These are phyloP conservation scores for Pythium folliculosum DNA, from an alignment of 352 stramenopile genomes.

Conservation along the genomic window DNA sequence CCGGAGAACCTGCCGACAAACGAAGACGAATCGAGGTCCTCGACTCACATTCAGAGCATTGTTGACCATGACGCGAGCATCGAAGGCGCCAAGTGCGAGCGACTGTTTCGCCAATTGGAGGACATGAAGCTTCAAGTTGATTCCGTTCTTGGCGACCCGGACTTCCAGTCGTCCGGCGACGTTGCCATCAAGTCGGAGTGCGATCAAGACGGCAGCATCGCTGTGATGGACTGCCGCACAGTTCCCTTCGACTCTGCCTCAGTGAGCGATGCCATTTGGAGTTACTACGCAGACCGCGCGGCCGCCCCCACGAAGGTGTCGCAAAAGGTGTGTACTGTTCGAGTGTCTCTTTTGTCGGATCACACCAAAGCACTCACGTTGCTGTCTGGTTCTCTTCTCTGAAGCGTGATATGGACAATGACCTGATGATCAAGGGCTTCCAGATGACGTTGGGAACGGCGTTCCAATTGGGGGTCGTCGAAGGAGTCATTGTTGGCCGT, in stretches of 20 bases:
- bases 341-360: no score
- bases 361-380: no score
- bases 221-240: conserved; percentile 2
- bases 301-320: background rate
- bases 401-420: background rate
- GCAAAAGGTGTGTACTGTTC: no score
- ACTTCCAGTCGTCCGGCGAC: background rate
- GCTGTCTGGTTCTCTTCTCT: no score
- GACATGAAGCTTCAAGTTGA: background rate
- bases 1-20: no score
- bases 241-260: conserved; percentile 13
- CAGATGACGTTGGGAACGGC: background rate
- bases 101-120: conserved; percentile 8
- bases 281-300: conserved; percentile 6
- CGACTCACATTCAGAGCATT: conserved; percentile 11
- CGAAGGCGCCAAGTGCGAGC: conserved; percentile 1
- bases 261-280: conserved; percentile 7
- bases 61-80: conserved; percentile 15
- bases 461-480: background rate
- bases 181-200: background rate
- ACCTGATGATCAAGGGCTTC: conserved; percentile 23
- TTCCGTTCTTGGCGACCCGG: background rate
- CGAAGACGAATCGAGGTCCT: background rate
- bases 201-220: background rate
- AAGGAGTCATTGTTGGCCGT: conserved; percentile 20